A percentile compares a stretch with the other conserved stretches of the same genome.
phyloP scores from a whole-genome alignment of 345 rosid species.

The Leavenworthia alabamica region DNA sequence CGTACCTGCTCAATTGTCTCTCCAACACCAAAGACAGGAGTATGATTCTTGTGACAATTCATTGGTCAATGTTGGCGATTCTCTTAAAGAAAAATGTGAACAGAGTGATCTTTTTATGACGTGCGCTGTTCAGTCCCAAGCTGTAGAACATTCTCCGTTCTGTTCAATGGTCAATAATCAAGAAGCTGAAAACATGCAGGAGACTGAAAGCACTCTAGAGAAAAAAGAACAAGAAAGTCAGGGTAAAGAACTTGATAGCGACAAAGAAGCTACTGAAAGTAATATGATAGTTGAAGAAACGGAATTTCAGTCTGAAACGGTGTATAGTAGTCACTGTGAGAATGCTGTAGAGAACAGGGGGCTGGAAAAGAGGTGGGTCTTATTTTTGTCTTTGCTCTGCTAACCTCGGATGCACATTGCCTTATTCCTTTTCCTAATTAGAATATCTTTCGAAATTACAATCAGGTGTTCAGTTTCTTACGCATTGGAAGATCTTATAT shows the following conservation, averaged over 20 bases:
- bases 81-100: constrained; percentile 25
- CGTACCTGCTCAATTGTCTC: constrained; percentile 15
- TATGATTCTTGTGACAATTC: not conserved
- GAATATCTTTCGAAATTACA: not conserved
- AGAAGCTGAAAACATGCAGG: constrained; percentile 23
- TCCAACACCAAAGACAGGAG: constrained; percentile 14
- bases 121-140: constrained; percentile 26
- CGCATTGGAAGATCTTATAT: not conserved
- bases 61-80: constrained; percentile 6
- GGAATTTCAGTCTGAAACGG: constrained; percentile 8
- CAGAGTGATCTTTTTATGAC: constrained; percentile 16
- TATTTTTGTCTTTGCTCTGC: constrained; percentile 4
- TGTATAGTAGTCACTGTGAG: constrained; percentile 8
- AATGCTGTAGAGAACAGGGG: constrained; percentile 14
- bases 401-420: too few relatives aligned
- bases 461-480: not conserved
- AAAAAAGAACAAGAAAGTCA: constrained; percentile 39
- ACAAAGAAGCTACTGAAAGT: constrained; percentile 5
- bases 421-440: not conserved
- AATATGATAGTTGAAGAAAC: constrained; percentile 5
- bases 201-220: constrained; percentile 28
- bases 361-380: constrained; percentile 18
- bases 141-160: constrained; percentile 7
- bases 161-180: constrained; percentile 7
- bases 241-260: constrained; percentile 1